Base-by-base conservation (phyloP, 2,329 filamentous ascomycete species). In the Trichocomaceae sp. region DNA sequence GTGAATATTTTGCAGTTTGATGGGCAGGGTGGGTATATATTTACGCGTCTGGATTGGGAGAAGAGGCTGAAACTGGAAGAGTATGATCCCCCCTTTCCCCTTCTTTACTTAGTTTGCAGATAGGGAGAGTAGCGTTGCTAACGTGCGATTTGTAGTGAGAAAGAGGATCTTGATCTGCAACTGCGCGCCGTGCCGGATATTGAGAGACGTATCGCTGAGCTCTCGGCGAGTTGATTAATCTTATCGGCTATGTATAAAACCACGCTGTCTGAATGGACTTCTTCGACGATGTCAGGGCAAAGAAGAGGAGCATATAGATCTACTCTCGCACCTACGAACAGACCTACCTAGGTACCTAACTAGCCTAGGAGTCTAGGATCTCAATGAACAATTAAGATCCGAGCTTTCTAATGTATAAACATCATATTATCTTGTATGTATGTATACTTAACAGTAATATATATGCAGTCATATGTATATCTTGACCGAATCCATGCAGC, bases 1-100 rank as follows among this genome's bases (percentile, higher is more conserved):
- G 87, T 84, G 62, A 87, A 86, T 72, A 97, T 99, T 58, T 72
- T 99, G 66, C 93, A 99, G 72, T 99, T 99, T 69, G 92, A 97
- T 70, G 93, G 93, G 0, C 89, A 96, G 72, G 93, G 93, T 0
- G 79, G 90, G 50, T 96, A 88, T 64, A 83, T 96, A 35, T 99
- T 99, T 66, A 95, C 90, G 0, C 82, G 82, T 55, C 76, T 99
- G 49, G 93, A 99, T 71, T 92, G 92, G 17, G 92, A 96, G 63
- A 84, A 81, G 69, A 79, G 93, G 58, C 71, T 97, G 70, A 81
- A 83, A 71, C 77, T 99, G 49, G 93, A 99, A 77, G 93, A 99
- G 79, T 82, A 72, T 71, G 78, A 73, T 44, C 35, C 55, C 45
- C 19, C 50, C 15, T 44, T 8, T 26, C n/a, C 44, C 45, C 29